Evolutionary conservation across 495 filamentous ascomycete genomes (phyloP).

Genomic region (Hypomontagnella monticulosa): DNA sequence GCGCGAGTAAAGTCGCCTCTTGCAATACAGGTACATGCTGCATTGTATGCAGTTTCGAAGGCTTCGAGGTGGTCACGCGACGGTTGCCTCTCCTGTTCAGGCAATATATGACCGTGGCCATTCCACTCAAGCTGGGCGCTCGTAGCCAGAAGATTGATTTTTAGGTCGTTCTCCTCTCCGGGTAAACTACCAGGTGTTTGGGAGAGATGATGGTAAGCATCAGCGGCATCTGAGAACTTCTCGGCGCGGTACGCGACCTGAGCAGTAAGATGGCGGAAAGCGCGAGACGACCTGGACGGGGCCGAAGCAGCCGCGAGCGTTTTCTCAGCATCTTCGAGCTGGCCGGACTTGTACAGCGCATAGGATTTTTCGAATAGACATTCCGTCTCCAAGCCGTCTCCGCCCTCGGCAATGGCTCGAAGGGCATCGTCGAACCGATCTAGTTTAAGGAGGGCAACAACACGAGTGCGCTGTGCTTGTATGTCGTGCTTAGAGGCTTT

Average conservation of each 20-base stretch:
- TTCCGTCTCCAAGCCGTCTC: slow-evolving; percentile 69
- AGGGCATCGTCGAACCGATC: slow-evolving; percentile 94
- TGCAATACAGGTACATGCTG: slow-evolving; percentile 85
- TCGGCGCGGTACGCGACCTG: slow-evolving; percentile 90
- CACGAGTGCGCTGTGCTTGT: slow-evolving; percentile 78
- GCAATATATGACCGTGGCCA: slow-evolving; percentile 57
- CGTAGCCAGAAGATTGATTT: slow-evolving; percentile 82
- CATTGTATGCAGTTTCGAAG: slow-evolving; percentile 95
- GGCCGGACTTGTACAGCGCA: slow-evolving; percentile 86
- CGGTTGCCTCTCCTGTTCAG: slow-evolving; percentile 59
- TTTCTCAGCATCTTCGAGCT: slow-evolving; percentile 74
- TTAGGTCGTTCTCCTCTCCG: slow-evolving; percentile 84
- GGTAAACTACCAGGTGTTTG: slow-evolving; percentile 55
- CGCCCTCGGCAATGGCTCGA: slow-evolving; percentile 75
- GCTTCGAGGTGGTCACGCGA: slow-evolving; percentile 82
- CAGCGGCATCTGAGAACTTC: slow-evolving; percentile 76
- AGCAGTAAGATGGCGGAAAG: slow-evolving; percentile 83
- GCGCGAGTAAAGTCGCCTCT: slow-evolving; percentile 78
- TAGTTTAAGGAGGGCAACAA: slow-evolving; percentile 88
- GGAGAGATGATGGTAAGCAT: slow-evolving; percentile 72
- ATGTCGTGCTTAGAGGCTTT: slow-evolving; percentile 76
- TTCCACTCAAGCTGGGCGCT: slow-evolving; percentile 91
- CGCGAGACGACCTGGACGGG: slow-evolving; percentile 55
- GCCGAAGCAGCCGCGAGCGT: slow-evolving; percentile 57
- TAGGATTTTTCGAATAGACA: slow-evolving; percentile 87